Conservation (phyloP, 805 yeast species). For the Candida tallmaniae region DNA sequence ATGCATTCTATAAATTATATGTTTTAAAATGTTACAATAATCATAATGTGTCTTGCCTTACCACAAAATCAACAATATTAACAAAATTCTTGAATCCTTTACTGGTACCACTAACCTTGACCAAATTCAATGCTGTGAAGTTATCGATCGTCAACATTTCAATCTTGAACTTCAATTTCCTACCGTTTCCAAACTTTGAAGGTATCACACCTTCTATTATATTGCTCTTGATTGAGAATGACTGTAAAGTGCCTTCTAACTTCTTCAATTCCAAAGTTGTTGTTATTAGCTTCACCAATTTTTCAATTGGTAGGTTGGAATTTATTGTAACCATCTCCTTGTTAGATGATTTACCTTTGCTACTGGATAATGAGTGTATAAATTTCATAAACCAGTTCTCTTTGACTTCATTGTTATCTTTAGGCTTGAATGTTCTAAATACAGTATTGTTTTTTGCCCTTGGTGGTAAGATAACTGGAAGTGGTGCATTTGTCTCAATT, state of each 20-base stretch:
- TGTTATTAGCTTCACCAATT: slow-evolving; percentile 31
- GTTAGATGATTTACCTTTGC: background rate
- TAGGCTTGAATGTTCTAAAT: slow-evolving; percentile 16
- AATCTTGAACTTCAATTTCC: slow-evolving; percentile 45
- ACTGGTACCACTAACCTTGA: slow-evolving; percentile 42
- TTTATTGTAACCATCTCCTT: slow-evolving; percentile 31
- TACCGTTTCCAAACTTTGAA: slow-evolving; percentile 40
- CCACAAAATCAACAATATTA: slow-evolving; percentile 40
- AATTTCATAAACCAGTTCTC: slow-evolving; percentile 39
- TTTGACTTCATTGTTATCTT: slow-evolving; percentile 12
- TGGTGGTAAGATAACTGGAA: slow-evolving; percentile 1
- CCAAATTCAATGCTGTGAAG: slow-evolving; percentile 37
- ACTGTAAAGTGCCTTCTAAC: slow-evolving; percentile 46
- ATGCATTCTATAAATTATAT: background rate
- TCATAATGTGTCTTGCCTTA: slow-evolving; percentile 22
- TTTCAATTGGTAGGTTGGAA: slow-evolving; percentile 24
- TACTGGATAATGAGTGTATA: slow-evolving; percentile 19
- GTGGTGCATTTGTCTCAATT: slow-evolving; percentile 1
- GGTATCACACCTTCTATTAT: slow-evolving; percentile 45
- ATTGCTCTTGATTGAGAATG: slow-evolving; percentile 40
- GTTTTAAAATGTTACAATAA: background rate
- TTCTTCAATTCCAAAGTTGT: slow-evolving; percentile 42
- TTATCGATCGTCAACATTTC: slow-evolving; percentile 35
- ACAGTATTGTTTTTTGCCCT: slow-evolving; percentile 10
- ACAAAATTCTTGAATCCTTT: slow-evolving; percentile 42